Percentiles rank a stretch among this genome's conserved stretches.
phyloP scores from a whole-genome alignment of 345 rosid species.

The Populus simonii region DNA sequence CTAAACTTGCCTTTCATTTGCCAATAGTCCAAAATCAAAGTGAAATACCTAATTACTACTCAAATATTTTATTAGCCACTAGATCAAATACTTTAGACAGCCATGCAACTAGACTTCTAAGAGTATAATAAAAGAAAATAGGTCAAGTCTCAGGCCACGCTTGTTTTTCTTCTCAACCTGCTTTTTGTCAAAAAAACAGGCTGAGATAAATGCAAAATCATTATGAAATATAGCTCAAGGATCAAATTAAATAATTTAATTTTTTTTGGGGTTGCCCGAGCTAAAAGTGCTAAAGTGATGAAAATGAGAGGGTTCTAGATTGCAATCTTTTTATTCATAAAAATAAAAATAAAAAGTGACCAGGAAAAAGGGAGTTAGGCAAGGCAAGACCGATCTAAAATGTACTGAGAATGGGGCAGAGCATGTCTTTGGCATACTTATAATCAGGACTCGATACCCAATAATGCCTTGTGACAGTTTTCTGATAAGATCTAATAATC shows the following conservation, averaged over 20 bases:
- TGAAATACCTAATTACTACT: not conserved
- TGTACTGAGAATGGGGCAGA: not conserved
- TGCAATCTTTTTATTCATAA: not conserved
- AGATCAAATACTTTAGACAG: too few species aligned
- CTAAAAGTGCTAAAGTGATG: not conserved
- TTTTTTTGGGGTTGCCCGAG: not conserved
- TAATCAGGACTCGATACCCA: not conserved
- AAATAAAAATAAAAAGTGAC: not conserved
- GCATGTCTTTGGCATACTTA: not conserved
- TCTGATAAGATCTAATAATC: not conserved
- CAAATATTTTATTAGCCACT: too few species aligned
- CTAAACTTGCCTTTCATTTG: not conserved
- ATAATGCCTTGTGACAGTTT: not conserved
- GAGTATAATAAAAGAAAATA: too few species aligned
- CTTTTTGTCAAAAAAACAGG: too few species aligned
- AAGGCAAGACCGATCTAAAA: not conserved
- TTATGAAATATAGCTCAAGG: not conserved
- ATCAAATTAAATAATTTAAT: not conserved
- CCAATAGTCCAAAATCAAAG: not conserved
- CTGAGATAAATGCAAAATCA: not conserved
- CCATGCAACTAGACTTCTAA: too few species aligned
- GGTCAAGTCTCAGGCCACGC: too few species aligned
- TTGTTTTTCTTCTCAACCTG: too few species aligned
- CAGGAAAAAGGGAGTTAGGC: not conserved
- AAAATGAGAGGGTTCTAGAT: not conserved